These are phyloP conservation scores for Micractinium conductrix DNA, from an alignment of 139 green algal species.

Conservation along the genomic window DNA sequence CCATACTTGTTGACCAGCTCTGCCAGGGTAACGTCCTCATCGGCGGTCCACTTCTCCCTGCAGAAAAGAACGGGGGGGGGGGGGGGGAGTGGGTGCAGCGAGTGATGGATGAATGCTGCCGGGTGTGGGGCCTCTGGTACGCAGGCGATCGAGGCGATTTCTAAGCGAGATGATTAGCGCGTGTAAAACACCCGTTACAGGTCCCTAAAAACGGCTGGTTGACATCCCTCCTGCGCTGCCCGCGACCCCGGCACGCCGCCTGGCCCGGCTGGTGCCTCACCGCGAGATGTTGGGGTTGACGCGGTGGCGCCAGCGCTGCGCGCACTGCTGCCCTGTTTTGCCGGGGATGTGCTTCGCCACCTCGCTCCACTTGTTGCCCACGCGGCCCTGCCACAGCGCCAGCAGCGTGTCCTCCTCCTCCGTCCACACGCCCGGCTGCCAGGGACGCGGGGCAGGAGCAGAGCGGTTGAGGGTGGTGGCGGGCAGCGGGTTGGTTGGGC, in stretches of 20 bases:
- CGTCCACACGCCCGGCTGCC: conserved; percentile 65
- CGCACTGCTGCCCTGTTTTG: conserved; percentile 86
- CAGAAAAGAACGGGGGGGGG: neutral
- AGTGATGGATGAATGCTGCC: too few species aligned
- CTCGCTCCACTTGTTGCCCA: conserved; percentile 73
- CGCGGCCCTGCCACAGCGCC: conserved; percentile 63
- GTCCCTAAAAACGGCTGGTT: too few species aligned
- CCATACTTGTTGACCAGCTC: conserved; percentile 67
- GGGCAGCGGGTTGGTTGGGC: too few species aligned
- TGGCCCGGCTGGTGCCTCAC: too few species aligned
- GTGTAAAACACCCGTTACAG: too few species aligned
- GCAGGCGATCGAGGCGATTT: too few species aligned
- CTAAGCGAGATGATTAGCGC: too few species aligned
- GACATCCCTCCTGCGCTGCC: too few species aligned
- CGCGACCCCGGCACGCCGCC: too few species aligned
- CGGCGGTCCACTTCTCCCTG: conserved; percentile 80
- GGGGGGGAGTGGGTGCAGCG: neutral
- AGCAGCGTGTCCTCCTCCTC: conserved; percentile 69
- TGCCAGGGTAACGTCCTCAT: conserved; percentile 72
- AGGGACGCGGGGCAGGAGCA: neutral
- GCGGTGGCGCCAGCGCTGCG: conserved; percentile 87
- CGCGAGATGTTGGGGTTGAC: conserved; percentile 86
- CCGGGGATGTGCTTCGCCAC: conserved; percentile 75
- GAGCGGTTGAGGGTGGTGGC: neutral
- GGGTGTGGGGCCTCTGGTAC: too few species aligned